A percentile compares a stretch with the other conserved stretches of the same genome.
Evolutionary conservation across 495 filamentous ascomycete genomes (phyloP).

Genomic region (Neurospora sp.): DNA sequence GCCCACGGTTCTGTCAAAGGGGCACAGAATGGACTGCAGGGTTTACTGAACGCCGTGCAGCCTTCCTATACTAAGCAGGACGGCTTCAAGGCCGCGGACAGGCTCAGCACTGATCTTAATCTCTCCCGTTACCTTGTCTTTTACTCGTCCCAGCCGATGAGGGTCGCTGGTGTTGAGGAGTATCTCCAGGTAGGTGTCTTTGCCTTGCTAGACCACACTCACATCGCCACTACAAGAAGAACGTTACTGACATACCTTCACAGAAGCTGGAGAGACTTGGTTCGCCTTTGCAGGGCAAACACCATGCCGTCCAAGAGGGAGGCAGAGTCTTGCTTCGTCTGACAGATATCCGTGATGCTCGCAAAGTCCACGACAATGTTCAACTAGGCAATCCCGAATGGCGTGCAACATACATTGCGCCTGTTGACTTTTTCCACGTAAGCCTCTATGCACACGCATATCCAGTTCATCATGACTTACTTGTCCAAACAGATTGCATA

Average conservation of each 20-base stretch:
- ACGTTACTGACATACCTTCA: not conserved
- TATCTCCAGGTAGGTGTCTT: conserved; percentile 27
- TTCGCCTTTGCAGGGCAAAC: conserved; percentile 17
- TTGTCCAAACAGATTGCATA: conserved; percentile 9
- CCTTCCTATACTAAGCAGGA: conserved; percentile 3
- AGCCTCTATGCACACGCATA: not conserved
- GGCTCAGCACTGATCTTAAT: conserved; percentile 27
- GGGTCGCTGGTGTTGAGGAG: conserved; percentile 18
- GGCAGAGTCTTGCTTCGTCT: conserved; percentile 44
- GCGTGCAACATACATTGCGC: conserved; percentile 38
- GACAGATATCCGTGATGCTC: conserved; percentile 48
- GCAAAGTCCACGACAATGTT: conserved; percentile 34
- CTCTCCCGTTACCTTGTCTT: conserved; percentile 31
- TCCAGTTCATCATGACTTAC: conserved; percentile 4
- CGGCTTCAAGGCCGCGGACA: conserved; percentile 4
- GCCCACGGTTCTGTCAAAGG: conserved; percentile 18
- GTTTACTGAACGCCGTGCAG: not conserved
- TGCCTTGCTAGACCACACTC: not conserved
- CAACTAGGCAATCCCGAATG: conserved; percentile 37
- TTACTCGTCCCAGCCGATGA: conserved; percentile 19
- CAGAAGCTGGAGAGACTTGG: conserved; percentile 27
- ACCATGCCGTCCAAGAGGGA: conserved; percentile 14
- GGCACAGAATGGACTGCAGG: not conserved
- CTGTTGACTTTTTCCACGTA: conserved; percentile 32
- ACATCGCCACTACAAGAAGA: not conserved